Conservation (phyloP, 805 yeast genomes). For the Myxozyma udenii region DNA sequence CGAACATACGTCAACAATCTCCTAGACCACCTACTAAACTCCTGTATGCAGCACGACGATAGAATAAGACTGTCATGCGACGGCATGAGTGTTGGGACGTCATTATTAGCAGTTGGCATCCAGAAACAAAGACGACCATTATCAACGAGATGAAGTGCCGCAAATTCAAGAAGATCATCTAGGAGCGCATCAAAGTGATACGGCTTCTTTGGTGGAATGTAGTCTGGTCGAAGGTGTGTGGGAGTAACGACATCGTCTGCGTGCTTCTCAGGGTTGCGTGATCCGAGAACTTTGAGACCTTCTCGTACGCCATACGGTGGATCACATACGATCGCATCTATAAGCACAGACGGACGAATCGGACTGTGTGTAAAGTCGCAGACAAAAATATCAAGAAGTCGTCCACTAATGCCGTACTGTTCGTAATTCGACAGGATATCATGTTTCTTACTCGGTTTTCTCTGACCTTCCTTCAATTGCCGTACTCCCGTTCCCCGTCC, state of each 20-base stretch:
- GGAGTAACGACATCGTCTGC: conserved; percentile 45
- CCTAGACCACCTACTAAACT: conserved; percentile 85
- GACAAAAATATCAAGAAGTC: conserved; percentile 71
- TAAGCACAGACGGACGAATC: conserved; percentile 54
- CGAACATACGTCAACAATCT: conserved; percentile 77
- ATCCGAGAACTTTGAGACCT: conserved; percentile 89
- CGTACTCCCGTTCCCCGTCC: conserved; percentile 29
- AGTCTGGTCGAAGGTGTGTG: conserved; percentile 55
- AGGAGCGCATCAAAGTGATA: conserved; percentile 73
- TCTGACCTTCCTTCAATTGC: not conserved
- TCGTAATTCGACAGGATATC: conserved; percentile 62
- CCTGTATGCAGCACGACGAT: conserved; percentile 74
- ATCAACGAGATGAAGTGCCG: conserved; percentile 65
- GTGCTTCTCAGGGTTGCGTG: conserved; percentile 59
- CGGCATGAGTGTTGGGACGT: conserved; percentile 60
- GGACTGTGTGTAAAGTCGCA: conserved; percentile 96
- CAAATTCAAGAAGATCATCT: conserved; percentile 71
- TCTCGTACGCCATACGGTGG: conserved; percentile 98
- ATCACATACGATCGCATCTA: conserved; percentile 88
- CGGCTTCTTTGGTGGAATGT: conserved; percentile 89
- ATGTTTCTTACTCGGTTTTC: conserved; percentile 35
- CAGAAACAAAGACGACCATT: conserved; percentile 87
- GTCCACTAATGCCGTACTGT: conserved; percentile 59
- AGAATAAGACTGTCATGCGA: conserved; percentile 71
- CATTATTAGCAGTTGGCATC: conserved; percentile 97